These are phyloP conservation scores for Huntiella bhutanensis DNA, from an alignment of 2,329 filamentous ascomycete species.

Conservation along the genomic window DNA sequence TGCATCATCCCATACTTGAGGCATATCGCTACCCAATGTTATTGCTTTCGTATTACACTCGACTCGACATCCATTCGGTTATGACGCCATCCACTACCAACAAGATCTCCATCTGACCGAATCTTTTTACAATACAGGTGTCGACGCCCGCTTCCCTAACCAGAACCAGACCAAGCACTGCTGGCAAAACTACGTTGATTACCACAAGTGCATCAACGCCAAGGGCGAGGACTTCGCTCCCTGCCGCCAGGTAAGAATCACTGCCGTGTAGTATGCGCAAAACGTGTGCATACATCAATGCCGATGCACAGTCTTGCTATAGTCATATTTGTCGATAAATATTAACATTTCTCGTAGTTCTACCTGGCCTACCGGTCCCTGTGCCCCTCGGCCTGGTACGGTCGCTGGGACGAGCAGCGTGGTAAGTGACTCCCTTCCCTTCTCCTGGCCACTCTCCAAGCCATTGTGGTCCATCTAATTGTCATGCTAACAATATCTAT, in stretches of 20 bases:
- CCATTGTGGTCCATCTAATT: background rate
- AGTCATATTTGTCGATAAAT: background rate
- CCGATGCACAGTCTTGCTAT: background rate
- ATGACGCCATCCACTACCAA: background rate
- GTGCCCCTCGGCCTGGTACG: slow-evolving; percentile 86
- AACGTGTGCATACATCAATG: background rate
- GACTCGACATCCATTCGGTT: too few species aligned
- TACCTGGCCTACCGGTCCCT: slow-evolving; percentile 90
- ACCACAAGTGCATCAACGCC: slow-evolving; percentile 97
- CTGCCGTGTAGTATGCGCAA: background rate
- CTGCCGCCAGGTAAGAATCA: slow-evolving; percentile 64
- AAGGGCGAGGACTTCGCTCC: slow-evolving; percentile 98
- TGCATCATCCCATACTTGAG: background rate
- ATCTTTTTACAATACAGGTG: slow-evolving; percentile 38
- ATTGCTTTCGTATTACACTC: too few species aligned
- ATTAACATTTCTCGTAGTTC: slow-evolving; percentile 48
- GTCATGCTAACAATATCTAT: slow-evolving; percentile 16
- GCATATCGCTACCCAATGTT: too few species aligned
- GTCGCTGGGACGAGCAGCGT: slow-evolving; percentile 94
- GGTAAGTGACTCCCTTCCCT: slow-evolving; percentile 35
- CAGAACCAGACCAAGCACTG: slow-evolving; percentile 98
- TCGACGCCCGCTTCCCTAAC: slow-evolving; percentile 98
- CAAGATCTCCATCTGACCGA: background rate
- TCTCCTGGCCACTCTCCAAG: background rate
- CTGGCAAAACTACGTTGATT: slow-evolving; percentile 99